Conservation (phyloP, 345 rosid genomes). For the Pistacia integerrima region DNA sequence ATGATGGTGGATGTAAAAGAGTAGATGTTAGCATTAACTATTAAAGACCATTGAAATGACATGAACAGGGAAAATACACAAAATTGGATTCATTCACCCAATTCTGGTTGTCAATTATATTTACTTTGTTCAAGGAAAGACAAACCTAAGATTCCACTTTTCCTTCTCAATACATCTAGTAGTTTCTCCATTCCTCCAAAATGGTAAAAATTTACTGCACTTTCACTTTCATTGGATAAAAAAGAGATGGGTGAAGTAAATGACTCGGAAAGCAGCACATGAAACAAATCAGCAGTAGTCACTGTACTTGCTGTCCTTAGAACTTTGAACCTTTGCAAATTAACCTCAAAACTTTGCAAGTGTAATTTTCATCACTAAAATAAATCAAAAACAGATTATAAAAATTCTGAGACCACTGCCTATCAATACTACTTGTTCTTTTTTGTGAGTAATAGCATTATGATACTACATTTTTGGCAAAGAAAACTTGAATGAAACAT, state of each 20-base stretch:
- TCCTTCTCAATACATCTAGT: slow-evolving; percentile 71
- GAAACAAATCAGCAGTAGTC: slow-evolving; percentile 59
- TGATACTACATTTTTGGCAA: slow-evolving; percentile 18
- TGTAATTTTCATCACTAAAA: slow-evolving; percentile 2
- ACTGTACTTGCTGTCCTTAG: slow-evolving; percentile 33
- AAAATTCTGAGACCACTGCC: not conserved
- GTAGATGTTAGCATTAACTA: slow-evolving; percentile 16
- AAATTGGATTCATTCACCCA: slow-evolving; percentile 28
- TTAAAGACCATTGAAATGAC: not conserved
- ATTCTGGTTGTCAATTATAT: slow-evolving; percentile 39
- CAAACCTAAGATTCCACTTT: slow-evolving; percentile 85
- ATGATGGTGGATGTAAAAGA: not conserved
- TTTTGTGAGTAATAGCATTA: not conserved
- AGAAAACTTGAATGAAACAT: slow-evolving; percentile 23
- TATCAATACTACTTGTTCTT: not conserved
- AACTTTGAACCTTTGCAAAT: slow-evolving; percentile 33
- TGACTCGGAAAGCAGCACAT: slow-evolving; percentile 72
- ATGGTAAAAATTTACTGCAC: slow-evolving; percentile 51
- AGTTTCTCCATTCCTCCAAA: slow-evolving; percentile 46
- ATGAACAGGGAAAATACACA: slow-evolving; percentile 39
- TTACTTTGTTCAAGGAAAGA: slow-evolving; percentile 48
- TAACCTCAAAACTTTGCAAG: slow-evolving; percentile 5
- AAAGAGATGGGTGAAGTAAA: slow-evolving; percentile 30
- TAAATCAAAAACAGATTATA: not conserved
- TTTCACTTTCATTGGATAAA: slow-evolving; percentile 56